phyloP scores from a whole-genome alignment of 2,329 filamentous ascomycete species.

The Diaporthe australafricana region DNA sequence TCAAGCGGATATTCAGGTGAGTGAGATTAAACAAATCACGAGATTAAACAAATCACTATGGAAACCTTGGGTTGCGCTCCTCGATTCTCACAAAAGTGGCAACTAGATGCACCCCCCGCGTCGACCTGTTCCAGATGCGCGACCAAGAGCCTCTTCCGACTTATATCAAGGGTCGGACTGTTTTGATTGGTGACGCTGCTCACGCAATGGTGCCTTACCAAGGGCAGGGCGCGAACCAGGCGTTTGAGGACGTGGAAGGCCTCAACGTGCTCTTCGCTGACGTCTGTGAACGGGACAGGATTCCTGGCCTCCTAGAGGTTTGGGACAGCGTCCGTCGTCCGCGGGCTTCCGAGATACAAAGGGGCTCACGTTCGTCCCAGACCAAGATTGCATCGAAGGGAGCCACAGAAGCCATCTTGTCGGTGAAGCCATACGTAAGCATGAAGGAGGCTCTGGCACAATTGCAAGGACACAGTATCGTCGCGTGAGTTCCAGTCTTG shows the following conservation, averaged over 20 bases:
- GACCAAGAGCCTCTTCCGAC: slow-evolving; percentile 7
- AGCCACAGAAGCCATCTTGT: neutral
- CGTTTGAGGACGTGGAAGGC: slow-evolving; percentile 11
- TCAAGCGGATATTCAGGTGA: neutral
- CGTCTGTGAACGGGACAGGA: neutral
- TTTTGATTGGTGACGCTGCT: slow-evolving; percentile 18
- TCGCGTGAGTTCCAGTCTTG: neutral
- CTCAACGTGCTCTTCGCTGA: neutral
- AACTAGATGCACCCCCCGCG: slow-evolving; percentile 2
- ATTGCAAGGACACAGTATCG: neutral
- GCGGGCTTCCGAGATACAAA: neutral
- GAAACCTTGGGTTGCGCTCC: too few relatives aligned
- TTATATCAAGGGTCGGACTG: neutral
- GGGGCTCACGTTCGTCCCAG: neutral
- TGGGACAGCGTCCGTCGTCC: slow-evolving; percentile 12
- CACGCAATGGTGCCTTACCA: slow-evolving; percentile 23
- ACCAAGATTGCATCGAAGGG: neutral
- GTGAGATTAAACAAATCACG: neutral
- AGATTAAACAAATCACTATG: neutral
- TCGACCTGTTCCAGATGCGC: neutral
- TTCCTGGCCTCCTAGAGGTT: neutral
- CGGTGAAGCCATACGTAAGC: neutral
- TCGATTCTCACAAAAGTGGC: neutral
- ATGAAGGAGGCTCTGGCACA: neutral
- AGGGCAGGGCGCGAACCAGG: slow-evolving; percentile 17